These are phyloP conservation scores for Trichoderma atrobrunneum DNA, from an alignment of 2,329 filamentous ascomycete species.

Conservation along the genomic window DNA sequence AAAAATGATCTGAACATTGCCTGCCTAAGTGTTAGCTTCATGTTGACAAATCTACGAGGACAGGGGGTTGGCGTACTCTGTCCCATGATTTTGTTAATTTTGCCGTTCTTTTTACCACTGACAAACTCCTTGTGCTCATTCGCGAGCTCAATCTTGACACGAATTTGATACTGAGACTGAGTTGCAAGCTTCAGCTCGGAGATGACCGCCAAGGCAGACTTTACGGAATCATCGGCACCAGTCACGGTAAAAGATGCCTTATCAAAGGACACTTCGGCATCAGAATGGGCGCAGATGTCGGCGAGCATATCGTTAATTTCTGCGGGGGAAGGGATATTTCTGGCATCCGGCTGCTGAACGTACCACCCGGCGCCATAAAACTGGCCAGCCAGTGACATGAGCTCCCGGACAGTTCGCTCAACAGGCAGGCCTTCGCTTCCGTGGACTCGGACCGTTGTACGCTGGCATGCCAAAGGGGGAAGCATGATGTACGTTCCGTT, in stretches of 20 bases:
- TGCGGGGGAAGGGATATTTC: slow-evolving; percentile 58
- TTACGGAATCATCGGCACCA: slow-evolving; percentile 93
- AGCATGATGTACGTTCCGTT: slow-evolving; percentile 96
- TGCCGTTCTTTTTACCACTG: slow-evolving; percentile 98
- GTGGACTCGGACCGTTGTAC: slow-evolving; percentile 82
- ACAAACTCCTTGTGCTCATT: slow-evolving; percentile 99
- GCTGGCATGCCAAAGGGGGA: slow-evolving; percentile 80
- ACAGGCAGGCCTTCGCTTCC: slow-evolving; percentile 91
- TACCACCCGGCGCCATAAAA: slow-evolving; percentile 98
- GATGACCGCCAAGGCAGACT: slow-evolving; percentile 90
- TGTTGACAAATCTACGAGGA: neutral
- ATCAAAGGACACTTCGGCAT: slow-evolving; percentile 91
- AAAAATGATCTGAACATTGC: slow-evolving; percentile 97
- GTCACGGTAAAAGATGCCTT: slow-evolving; percentile 92
- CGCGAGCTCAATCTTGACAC: slow-evolving; percentile 96
- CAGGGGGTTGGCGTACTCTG: slow-evolving; percentile 57
- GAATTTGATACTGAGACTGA: slow-evolving; percentile 84
- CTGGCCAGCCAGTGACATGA: slow-evolving; percentile 93
- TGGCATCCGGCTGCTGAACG: slow-evolving; percentile 73
- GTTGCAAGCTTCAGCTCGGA: slow-evolving; percentile 87
- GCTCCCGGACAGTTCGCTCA: slow-evolving; percentile 89
- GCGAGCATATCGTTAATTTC: slow-evolving; percentile 89
- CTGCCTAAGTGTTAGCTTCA: slow-evolving; percentile 34
- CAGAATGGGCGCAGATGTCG: slow-evolving; percentile 94
- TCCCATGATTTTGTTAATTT: slow-evolving; percentile 99